Evolutionary conservation across 2,329 filamentous ascomycete genomes (phyloP).

Genomic region (Alternaria ventricosa): DNA sequence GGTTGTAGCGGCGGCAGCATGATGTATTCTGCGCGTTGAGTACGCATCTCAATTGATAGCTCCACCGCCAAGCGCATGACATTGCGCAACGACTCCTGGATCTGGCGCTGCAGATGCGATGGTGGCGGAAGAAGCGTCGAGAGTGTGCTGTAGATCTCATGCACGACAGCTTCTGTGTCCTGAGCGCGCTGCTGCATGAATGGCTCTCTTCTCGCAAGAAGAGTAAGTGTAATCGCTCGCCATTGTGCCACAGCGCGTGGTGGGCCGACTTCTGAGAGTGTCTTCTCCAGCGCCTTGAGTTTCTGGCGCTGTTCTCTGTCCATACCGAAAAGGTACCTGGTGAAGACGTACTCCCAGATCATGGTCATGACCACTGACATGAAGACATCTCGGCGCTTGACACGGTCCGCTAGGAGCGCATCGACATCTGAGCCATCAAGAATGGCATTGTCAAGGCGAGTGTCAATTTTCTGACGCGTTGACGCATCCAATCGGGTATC

Average conservation of each 20-base stretch:
- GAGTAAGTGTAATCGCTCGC: constrained; percentile 92
- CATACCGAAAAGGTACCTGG: constrained; percentile 97
- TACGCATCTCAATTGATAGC: constrained; percentile 95
- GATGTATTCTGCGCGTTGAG: constrained; percentile 94
- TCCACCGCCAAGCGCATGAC: constrained; percentile 89
- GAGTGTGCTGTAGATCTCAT: constrained; percentile 85
- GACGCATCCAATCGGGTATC: constrained; percentile 42
- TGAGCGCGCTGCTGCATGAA: constrained; percentile 83
- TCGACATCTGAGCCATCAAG: constrained; percentile 95
- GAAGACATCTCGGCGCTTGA: constrained; percentile 89
- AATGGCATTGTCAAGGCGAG: constrained; percentile 91
- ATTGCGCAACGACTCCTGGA: constrained; percentile 82
- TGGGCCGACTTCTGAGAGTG: constrained; percentile 83
- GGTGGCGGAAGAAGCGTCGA: constrained; percentile 87
- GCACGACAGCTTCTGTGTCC: constrained; percentile 94
- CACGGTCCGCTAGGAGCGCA: constrained; percentile 82
- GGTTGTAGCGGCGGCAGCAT: constrained; percentile 96
- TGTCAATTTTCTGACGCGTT: constrained; percentile 79
- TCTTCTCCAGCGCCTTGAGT: constrained; percentile 93
- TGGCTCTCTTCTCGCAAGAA: constrained; percentile 79
- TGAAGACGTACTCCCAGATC: constrained; percentile 99
- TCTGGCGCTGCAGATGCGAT: constrained; percentile 76
- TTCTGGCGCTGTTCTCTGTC: constrained; percentile 97
- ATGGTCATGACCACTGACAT: constrained; percentile 99
- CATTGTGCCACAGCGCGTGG: constrained; percentile 91